Conservation (phyloP, 148 eudicot genomes). For the Suaeda aralocaspica region DNA sequence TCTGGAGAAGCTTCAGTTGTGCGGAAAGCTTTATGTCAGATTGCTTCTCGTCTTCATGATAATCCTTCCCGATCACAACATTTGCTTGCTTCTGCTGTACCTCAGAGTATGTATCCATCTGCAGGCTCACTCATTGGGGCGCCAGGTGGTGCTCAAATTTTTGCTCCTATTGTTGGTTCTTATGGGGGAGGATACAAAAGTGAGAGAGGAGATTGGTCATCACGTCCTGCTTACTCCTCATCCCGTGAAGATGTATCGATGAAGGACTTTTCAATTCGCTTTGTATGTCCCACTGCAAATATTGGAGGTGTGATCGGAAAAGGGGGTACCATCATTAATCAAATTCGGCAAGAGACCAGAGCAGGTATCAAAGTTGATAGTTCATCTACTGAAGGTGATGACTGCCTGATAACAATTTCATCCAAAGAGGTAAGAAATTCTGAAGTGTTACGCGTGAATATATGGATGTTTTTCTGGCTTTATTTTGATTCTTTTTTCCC, state of each 20-base stretch:
- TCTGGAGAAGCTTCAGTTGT: slow-evolving; percentile 76
- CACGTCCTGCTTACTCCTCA: slow-evolving; percentile 56
- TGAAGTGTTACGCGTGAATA: background rate
- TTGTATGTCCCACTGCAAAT: slow-evolving; percentile 76
- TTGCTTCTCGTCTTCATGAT: slow-evolving; percentile 86
- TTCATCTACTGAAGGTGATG: slow-evolving; percentile 75
- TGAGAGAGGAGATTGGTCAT: slow-evolving; percentile 66
- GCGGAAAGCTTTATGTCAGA: slow-evolving; percentile 71
- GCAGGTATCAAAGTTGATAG: slow-evolving; percentile 92
- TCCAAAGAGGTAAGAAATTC: slow-evolving; percentile 61
- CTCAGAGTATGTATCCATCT: slow-evolving; percentile 50
- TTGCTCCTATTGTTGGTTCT: slow-evolving; percentile 60
- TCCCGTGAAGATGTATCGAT: slow-evolving; percentile 63
- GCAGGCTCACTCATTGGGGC: slow-evolving; percentile 67
- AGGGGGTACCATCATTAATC: slow-evolving; percentile 86
- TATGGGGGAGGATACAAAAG: slow-evolving; percentile 86
- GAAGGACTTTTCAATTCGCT: slow-evolving; percentile 78
- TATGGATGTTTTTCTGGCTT: background rate
- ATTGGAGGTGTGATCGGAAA: slow-evolving; percentile 98
- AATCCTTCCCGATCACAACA: slow-evolving; percentile 95
- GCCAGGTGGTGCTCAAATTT: slow-evolving; percentile 55
- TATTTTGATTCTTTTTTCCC: slow-evolving; percentile 2
- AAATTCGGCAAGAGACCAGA: slow-evolving; percentile 88
- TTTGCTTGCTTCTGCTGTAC: slow-evolving; percentile 65
- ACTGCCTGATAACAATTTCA: slow-evolving; percentile 71